Conservation (phyloP, 305 asterid species). For the Ruellia speciosa region DNA sequence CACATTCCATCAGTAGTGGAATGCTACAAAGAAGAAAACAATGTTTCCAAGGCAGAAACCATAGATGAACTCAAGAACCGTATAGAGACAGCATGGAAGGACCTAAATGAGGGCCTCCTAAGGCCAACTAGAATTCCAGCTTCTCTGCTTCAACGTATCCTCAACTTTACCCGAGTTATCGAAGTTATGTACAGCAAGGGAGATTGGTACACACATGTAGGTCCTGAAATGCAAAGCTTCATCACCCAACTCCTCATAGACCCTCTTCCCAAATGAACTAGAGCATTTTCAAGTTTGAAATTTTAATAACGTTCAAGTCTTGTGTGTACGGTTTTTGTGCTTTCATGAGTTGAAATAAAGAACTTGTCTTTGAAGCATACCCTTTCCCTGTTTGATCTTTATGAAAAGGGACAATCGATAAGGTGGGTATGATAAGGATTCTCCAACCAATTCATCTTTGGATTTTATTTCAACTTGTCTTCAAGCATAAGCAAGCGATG, state of each 20-base stretch:
- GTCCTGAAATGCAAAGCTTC: constrained; percentile 25
- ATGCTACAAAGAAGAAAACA: constrained; percentile 23
- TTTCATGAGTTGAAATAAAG: background rate
- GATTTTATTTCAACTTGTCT: background rate
- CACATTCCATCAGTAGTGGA: constrained; percentile 29
- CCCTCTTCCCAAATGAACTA: constrained; percentile 10
- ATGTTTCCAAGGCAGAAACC: background rate
- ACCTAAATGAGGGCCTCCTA: constrained; percentile 24
- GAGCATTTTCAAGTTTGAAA: too few relatives aligned
- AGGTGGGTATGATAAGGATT: background rate
- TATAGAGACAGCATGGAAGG: constrained; percentile 29
- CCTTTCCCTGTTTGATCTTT: background rate
- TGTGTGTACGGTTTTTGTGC: background rate
- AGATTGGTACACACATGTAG: constrained; percentile 32
- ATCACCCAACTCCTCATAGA: constrained; percentile 21
- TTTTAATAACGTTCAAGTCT: too few relatives aligned
- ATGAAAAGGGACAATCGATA: background rate
- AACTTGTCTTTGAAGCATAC: background rate
- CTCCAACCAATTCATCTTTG: background rate
- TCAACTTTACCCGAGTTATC: constrained; percentile 21
- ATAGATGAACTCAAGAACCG: constrained; percentile 11
- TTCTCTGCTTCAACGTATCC: constrained; percentile 23
- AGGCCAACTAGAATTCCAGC: constrained; percentile 24
- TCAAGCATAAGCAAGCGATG: background rate
- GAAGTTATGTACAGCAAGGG: constrained; percentile 30